These are phyloP conservation scores for Penicillium corylophilum DNA, from an alignment of 2,329 filamentous ascomycete genomes.

Conservation along the genomic window DNA sequence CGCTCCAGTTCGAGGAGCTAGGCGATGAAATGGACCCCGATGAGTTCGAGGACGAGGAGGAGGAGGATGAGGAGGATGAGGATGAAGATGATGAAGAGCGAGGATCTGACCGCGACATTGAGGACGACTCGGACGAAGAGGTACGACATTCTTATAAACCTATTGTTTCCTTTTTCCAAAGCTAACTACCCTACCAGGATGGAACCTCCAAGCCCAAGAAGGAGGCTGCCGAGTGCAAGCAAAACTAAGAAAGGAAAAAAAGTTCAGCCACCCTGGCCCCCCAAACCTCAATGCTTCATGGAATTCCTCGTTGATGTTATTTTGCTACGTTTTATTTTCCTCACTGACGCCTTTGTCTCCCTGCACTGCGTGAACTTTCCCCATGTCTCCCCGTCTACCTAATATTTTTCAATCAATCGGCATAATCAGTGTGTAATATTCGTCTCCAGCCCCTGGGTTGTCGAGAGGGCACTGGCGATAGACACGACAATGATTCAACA, in stretches of 20 bases:
- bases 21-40: constrained; percentile 81
- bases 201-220: constrained; percentile 88
- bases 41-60: constrained; percentile 85
- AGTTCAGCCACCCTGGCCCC: constrained; percentile 1
- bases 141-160: constrained; percentile 31
- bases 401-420: constrained; percentile 28
- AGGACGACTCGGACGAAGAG: constrained; percentile 64
- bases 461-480: neutral
- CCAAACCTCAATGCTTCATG: constrained; percentile 33
- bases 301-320: constrained; percentile 35
- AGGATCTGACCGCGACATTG: constrained; percentile 58
- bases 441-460: neutral
- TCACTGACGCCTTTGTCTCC: constrained; percentile 17
- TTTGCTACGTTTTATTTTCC: constrained; percentile 24
- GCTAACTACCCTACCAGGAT: constrained; percentile 56
- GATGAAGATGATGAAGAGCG: constrained; percentile 78
- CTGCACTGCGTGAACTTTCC: constrained; percentile 19
- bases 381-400: constrained; percentile 18
- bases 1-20: constrained; percentile 91
- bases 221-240: constrained; percentile 93
- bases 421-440: constrained; percentile 26
- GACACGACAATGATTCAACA: neutral
- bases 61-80: constrained; percentile 85
- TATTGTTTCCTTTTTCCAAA: neutral
- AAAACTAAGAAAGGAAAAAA: constrained; percentile 71